Evolutionary conservation across 1,284 basidiomycete genomes (phyloP).

Genomic region (Fomitopsis betulina): DNA sequence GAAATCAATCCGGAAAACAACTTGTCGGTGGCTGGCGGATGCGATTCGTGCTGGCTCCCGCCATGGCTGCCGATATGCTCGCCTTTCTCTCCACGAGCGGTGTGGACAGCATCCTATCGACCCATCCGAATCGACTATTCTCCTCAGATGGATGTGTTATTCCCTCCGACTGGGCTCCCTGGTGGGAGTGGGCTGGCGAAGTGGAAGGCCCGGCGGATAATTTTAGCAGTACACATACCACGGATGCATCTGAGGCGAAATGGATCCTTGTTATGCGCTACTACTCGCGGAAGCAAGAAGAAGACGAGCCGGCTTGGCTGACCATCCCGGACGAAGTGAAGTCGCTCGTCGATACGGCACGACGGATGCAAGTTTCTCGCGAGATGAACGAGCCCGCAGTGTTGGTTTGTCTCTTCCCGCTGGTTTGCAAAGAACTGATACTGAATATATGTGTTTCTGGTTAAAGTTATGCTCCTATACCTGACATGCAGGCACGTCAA

Average conservation of each 20-base stretch:
- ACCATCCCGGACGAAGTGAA: slow-evolving; percentile 9
- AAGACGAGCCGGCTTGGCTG: background rate
- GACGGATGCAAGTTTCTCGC: slow-evolving; percentile 17
- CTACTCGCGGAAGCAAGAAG: slow-evolving; percentile 9
- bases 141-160: background rate
- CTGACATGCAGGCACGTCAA: background rate
- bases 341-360: slow-evolving; percentile 11
- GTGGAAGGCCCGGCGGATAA: background rate
- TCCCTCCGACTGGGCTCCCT: slow-evolving; percentile 1
- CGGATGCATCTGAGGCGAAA: background rate
- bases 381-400: background rate
- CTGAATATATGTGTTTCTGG: background rate
- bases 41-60: background rate
- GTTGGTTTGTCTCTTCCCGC: background rate
- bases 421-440: background rate
- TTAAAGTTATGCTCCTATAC: background rate
- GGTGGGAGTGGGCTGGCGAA: slow-evolving; percentile 9
- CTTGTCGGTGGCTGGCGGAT: background rate
- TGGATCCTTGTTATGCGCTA: slow-evolving; percentile 21
- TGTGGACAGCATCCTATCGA: background rate
- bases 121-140: background rate
- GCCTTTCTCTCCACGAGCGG: background rate
- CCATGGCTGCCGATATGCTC: background rate
- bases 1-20: background rate
- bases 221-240: background rate